Conservation (phyloP, 345 rosid species). For the Bruguiera sexangula region DNA sequence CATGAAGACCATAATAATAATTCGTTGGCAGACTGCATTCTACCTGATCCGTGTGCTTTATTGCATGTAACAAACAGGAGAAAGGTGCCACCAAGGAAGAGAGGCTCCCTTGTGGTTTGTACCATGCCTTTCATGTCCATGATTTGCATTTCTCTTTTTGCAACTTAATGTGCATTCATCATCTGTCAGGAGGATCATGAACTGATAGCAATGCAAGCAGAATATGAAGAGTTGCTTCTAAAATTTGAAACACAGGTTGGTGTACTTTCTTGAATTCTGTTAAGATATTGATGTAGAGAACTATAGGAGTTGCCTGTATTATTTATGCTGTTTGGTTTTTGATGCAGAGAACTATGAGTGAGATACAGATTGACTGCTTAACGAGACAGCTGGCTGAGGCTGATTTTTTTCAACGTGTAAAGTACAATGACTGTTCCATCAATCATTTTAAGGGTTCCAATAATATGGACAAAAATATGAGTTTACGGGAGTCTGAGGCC, state of each 20-base stretch:
- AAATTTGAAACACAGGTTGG: constrained; percentile 66
- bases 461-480: constrained; percentile 33
- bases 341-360: constrained; percentile 54
- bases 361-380: constrained; percentile 63
- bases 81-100: constrained; percentile 55
- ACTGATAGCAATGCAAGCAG: constrained; percentile 42
- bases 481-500: constrained; percentile 58
- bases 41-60: constrained; percentile 74
- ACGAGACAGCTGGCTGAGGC: constrained; percentile 48
- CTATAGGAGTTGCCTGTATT: neutral
- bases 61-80: constrained; percentile 77
- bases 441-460: constrained; percentile 18
- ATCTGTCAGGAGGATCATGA: constrained; percentile 55
- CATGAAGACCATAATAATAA: constrained; percentile 35
- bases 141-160: constrained; percentile 18
- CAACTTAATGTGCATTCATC: constrained; percentile 21
- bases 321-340: neutral
- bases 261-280: constrained; percentile 12
- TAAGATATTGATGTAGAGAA: neutral
- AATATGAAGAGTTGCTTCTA: constrained; percentile 62
- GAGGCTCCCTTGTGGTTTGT: constrained; percentile 57
- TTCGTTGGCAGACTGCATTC: constrained; percentile 37
- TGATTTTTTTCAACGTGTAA: constrained; percentile 22
- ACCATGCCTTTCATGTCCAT: constrained; percentile 21
- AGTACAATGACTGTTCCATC: constrained; percentile 23